Conservation (phyloP, 176 grass and related monocot species). For the Leersia perrieri region DNA sequence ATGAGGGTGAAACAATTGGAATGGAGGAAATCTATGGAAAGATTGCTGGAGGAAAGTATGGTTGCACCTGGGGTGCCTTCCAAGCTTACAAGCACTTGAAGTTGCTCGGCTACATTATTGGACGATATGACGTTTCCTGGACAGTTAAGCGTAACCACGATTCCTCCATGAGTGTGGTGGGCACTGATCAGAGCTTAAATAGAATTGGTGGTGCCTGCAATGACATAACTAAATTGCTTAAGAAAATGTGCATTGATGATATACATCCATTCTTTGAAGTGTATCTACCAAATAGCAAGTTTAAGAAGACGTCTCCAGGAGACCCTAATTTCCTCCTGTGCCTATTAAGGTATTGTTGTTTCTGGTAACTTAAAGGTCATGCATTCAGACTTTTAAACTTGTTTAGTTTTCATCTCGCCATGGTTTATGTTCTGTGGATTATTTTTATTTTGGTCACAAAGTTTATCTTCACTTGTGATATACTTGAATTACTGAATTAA, state of each 20-base stretch:
- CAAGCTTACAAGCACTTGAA: conserved; percentile 84
- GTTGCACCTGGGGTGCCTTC: conserved; percentile 56
- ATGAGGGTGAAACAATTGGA: conserved; percentile 37
- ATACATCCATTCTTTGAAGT: conserved; percentile 61
- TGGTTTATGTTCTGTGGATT: background rate
- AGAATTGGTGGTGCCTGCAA: background rate
- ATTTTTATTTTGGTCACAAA: background rate
- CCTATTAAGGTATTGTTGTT: conserved; percentile 53
- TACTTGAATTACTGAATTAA: background rate
- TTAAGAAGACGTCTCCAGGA: conserved; percentile 77
- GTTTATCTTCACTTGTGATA: background rate
- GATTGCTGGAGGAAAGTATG: conserved; percentile 45
- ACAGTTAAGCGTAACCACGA: conserved; percentile 41
- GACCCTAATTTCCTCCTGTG: conserved; percentile 62
- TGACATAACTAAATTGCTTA: conserved; percentile 43
- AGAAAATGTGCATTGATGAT: conserved; percentile 45
- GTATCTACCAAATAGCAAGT: conserved; percentile 81
- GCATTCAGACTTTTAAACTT: background rate
- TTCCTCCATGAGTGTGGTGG: background rate
- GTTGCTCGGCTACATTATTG: conserved; percentile 81
- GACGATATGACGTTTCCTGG: conserved; percentile 64
- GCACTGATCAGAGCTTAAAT: background rate
- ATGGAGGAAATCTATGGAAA: conserved; percentile 51
- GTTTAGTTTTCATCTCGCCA: conserved; percentile 1
- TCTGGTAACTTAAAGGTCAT: background rate